These are phyloP conservation scores for Uncinocarpus reesii DNA, from an alignment of 2,329 filamentous ascomycete species.

Conservation along the genomic window DNA sequence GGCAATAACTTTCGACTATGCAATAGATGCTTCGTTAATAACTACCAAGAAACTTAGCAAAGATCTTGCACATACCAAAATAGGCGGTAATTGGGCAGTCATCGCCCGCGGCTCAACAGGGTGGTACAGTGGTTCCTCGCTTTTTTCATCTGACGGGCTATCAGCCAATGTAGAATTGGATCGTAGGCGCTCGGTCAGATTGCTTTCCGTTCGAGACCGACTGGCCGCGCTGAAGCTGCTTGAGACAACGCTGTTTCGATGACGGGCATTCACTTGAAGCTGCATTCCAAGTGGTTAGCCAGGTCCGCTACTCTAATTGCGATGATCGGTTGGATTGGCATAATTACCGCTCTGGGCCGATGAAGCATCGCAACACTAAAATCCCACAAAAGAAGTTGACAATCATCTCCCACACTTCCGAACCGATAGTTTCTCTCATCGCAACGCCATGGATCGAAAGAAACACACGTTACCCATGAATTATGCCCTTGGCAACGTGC, in stretches of 20 bases:
- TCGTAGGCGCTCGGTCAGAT: conserved; percentile 48
- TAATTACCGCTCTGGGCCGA: conserved; percentile 59
- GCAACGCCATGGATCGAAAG: conserved; percentile 94
- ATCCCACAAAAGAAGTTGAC: conserved; percentile 85
- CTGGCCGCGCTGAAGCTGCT: conserved; percentile 33
- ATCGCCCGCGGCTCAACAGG: conserved; percentile 72
- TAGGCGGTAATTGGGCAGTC: conserved; percentile 79
- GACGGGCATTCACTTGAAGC: conserved; percentile 31
- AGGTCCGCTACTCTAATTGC: no score
- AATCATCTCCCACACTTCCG: conserved; percentile 90
- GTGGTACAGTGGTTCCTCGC: conserved; percentile 57
- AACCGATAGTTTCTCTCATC: conserved; percentile 93
- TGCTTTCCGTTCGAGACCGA: conserved; percentile 53
- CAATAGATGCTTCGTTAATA: conserved; percentile 9
- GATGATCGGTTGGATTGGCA: conserved; percentile 29
- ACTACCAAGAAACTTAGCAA: background rate
- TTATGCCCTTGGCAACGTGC: conserved; percentile 91
- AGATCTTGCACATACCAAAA: conserved; percentile 51
- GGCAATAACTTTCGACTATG: conserved; percentile 69
- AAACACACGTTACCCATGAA: conserved; percentile 87
- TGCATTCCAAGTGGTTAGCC: conserved; percentile 12
- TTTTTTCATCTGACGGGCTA: conserved; percentile 36
- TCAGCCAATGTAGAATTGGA: conserved; percentile 59
- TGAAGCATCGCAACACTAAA: conserved; percentile 96
- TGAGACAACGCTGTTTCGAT: conserved; percentile 29